Conservation (phyloP, 2,329 filamentous ascomycete genomes). For the Penicillium sp. region DNA sequence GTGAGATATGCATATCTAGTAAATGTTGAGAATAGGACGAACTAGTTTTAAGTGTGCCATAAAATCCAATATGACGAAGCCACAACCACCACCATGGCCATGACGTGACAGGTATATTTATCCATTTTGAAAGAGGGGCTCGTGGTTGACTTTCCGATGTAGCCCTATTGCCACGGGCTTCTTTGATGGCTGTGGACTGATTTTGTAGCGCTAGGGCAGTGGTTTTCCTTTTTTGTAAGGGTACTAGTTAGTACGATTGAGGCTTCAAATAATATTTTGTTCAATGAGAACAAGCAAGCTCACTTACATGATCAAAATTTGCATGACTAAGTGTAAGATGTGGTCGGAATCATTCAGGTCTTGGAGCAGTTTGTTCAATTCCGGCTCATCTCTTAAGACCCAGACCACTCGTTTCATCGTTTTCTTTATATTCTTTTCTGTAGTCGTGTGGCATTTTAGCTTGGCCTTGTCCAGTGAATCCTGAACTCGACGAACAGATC, state of each 20-base stretch:
- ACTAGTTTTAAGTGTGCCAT: neutral
- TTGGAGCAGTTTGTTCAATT: neutral
- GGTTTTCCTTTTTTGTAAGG: neutral
- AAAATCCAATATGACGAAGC: neutral
- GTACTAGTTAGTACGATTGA: too few species aligned
- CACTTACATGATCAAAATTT: slow-evolving; percentile 2
- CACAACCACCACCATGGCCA: neutral
- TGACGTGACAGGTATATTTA: neutral
- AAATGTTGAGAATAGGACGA: neutral
- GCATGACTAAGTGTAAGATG: neutral
- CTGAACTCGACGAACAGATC: neutral
- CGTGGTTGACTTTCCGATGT: neutral
- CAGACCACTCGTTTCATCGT: neutral
- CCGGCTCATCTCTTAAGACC: neutral
- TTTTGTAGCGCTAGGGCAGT: neutral
- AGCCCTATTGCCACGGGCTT: neutral
- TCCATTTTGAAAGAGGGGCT: neutral
- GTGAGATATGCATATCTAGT: neutral
- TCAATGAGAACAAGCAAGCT: too few species aligned
- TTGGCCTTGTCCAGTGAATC: neutral
- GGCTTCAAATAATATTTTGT: too few species aligned
- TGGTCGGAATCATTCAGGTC: neutral
- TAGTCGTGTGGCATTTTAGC: neutral
- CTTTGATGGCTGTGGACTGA: neutral
- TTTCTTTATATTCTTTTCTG: neutral